A percentile compares a stretch with the other conserved stretches of the same genome.
These are phyloP conservation scores for Boletus rubroflammeus DNA, from an alignment of 768 basidiomycete genomes.

Conservation along the genomic window DNA sequence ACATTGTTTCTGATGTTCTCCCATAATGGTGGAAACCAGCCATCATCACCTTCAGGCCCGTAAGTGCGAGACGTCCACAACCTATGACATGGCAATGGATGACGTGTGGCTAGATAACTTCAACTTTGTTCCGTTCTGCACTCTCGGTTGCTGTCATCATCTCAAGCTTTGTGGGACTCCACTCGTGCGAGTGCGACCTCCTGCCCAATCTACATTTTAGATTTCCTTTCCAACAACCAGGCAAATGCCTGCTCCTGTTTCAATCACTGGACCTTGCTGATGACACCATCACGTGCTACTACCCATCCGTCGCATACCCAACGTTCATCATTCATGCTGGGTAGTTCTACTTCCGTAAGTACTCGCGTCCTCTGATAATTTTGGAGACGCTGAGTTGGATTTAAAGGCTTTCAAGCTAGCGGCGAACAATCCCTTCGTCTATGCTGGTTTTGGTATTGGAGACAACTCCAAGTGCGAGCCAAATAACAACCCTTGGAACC, in stretches of 20 bases:
- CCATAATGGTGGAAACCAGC: background rate
- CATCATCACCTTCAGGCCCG: too few species aligned
- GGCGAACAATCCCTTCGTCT: background rate
- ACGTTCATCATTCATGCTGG: background rate
- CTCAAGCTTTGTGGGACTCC: background rate
- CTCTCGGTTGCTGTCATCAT: background rate
- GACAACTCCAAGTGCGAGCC: background rate
- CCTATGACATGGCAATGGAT: background rate
- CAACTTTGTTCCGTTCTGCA: background rate
- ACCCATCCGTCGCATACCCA: background rate
- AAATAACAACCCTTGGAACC: too few species aligned
- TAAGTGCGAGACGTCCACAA: background rate
- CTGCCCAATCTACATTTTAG: background rate
- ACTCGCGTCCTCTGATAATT: background rate
- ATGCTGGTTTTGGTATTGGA: background rate
- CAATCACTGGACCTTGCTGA: background rate
- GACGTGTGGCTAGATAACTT: background rate
- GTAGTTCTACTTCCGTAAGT: background rate
- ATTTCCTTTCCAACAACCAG: background rate
- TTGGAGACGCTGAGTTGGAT: background rate
- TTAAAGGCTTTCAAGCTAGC: background rate
- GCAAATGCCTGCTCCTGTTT: background rate
- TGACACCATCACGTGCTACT: background rate
- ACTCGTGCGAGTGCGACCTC: background rate
- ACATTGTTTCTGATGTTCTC: background rate